Percentiles rank a stretch among this genome's conserved stretches.
Evolutionary conservation across 108 stramenopile species (phyloP).

Genomic region (Cyclotella choctawhatcheeana): DNA sequence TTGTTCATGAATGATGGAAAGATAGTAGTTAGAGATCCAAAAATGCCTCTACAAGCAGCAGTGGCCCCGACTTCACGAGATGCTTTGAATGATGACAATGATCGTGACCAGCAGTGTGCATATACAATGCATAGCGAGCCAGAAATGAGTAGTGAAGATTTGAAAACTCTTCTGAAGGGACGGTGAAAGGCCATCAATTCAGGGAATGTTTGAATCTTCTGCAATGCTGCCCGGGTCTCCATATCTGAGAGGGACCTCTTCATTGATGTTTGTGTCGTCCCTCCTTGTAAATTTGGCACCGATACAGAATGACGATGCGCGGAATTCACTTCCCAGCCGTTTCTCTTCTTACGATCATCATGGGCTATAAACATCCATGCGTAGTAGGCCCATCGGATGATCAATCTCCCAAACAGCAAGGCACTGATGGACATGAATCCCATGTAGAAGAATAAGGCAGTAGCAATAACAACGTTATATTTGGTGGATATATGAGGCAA

Average conservation of each 20-base stretch:
- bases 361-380: conserved; percentile 30
- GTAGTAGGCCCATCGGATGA: conserved; percentile 48
- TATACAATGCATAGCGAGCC: conserved; percentile 48
- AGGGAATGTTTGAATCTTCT: conserved; percentile 22
- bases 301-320: neutral
- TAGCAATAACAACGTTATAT: conserved; percentile 57
- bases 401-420: conserved; percentile 45
- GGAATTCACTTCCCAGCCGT: neutral
- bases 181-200: conserved; percentile 50
- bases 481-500: conserved; percentile 57
- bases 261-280: neutral
- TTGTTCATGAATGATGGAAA: conserved; percentile 11
- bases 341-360: neutral
- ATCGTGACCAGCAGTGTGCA: conserved; percentile 61
- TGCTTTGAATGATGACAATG: conserved; percentile 49
- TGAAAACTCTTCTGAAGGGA: conserved; percentile 55
- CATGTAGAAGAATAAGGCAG: conserved; percentile 62
- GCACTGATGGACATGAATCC: conserved; percentile 40
- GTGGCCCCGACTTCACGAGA: conserved; percentile 42
- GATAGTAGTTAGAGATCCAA: conserved; percentile 27
- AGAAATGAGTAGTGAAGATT: conserved; percentile 37
- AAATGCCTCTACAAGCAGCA: conserved; percentile 40
- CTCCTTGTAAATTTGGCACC: neutral
- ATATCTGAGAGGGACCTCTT: neutral
- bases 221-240: neutral